Base-by-base conservation (phyloP, 352 stramenopile species). In the Globisporangium paroecandrum region DNA sequence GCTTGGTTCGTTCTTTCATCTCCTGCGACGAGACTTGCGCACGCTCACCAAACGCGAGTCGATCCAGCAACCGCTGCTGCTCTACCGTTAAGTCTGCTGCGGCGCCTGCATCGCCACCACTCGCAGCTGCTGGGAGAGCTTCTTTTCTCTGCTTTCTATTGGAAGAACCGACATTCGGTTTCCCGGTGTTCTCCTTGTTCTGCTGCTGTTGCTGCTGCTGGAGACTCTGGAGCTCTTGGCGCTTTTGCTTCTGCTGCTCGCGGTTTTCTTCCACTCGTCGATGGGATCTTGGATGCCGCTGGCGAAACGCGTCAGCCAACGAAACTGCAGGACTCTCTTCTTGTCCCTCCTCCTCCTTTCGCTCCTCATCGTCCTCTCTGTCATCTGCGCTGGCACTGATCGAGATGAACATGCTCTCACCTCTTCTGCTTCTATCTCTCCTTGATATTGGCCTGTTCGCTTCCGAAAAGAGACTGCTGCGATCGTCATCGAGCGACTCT, bases 1-100 rank as follows among this genome's bases (percentile, higher is more conserved):
- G 79, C 7, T 67, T 75, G 12, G 76, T 93, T 32, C 85, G 78
- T 41, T 85, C 77, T 43, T 83, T 87, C 83, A 93, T 93, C 62
- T 93, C 87, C 5, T 77, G 69, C 4, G 57, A 66, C 1, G 87
- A 89, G 5, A 93, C 81, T 24, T 87, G 84, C 29, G 75, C 76
- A 4, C 85, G 81, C 27, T 75, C 71, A 3, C 83, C 83, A 2
- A 72, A 69, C 9, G 83, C 82, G 15, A 93, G 69, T 13, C 85
- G 82, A 22, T 71, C 65, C 0, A 91, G 65, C 20, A 93, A 55
- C 20, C 63, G 38, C 24, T 78, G 67, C 59, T 85, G 68, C 36
- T 73, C 56, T 18, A 32, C 38, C 18, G 49, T 69, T 10, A 65
- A 36, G 9, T 63, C 47, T 49, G 43, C 43, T 49, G 15, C 18